phyloP scores from a whole-genome alignment of 2,329 filamentous ascomycete genomes.

The Scedosporium minutisporum region DNA sequence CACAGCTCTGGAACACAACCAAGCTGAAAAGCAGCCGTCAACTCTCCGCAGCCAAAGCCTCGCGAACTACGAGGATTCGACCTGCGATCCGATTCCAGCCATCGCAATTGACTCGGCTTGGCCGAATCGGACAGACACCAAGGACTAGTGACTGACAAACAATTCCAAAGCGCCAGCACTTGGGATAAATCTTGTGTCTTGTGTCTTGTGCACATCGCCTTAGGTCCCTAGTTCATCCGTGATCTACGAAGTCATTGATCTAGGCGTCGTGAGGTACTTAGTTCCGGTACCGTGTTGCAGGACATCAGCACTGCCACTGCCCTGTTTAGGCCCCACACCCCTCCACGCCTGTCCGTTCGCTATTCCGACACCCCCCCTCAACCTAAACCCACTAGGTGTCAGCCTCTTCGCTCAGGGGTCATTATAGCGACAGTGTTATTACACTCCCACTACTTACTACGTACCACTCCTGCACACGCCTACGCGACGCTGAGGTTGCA shows the following conservation, averaged over 20 bases:
- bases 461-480: not conserved
- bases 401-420: not conserved
- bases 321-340: not conserved
- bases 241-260: not conserved
- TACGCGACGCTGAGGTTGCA: not conserved
- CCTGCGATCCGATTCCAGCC: not conserved
- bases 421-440: not conserved
- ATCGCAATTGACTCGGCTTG: not conserved
- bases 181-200: not conserved
- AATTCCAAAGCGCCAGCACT: not conserved
- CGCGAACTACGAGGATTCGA: not conserved
- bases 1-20: not conserved
- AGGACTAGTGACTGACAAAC: not conserved
- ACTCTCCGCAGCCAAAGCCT: not conserved
- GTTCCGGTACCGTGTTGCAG: conserved; percentile 3
- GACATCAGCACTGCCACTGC: conserved; percentile 4
- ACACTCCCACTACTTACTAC: not conserved
- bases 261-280: not conserved
- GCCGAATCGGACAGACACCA: not conserved
- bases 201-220: not conserved
- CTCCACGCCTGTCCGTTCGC: not conserved
- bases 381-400: not conserved
- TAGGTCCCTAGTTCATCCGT: not conserved
- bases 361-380: not conserved
- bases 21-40: not conserved